Percentiles rank a stretch among this genome's conserved stretches.
phyloP scores from a whole-genome alignment of 257 asterid species.

The Prunella vulgaris region DNA sequence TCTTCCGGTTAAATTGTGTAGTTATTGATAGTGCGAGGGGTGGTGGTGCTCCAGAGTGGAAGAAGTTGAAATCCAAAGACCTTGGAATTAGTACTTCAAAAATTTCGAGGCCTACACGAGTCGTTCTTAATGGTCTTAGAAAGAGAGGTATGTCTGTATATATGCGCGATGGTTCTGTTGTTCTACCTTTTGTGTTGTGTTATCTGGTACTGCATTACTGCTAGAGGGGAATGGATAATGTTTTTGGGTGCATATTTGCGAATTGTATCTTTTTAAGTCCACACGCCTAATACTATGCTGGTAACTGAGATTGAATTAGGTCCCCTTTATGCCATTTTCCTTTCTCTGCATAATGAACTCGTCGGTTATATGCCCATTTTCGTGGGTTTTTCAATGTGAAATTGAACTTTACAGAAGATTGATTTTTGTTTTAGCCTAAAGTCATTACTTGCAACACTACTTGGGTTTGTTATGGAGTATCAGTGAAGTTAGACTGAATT shows the following conservation, averaged over 20 bases:
- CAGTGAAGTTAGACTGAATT: neutral
- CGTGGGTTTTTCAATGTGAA: neutral
- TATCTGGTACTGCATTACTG: neutral
- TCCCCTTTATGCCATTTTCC: neutral
- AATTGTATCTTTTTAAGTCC: neutral
- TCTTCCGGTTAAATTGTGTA: constrained; percentile 4
- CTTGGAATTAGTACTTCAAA: constrained; percentile 70
- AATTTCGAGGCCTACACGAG: constrained; percentile 60
- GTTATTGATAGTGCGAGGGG: constrained; percentile 30
- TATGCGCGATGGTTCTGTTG: neutral
- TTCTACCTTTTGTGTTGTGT: too few relatives aligned
- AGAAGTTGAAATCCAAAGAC: constrained; percentile 60
- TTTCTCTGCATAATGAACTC: neutral
- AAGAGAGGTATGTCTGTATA: constrained; percentile 40
- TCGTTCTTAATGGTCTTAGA: constrained; percentile 72
- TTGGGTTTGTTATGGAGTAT: neutral
- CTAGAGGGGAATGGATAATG: neutral
- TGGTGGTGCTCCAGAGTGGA: constrained; percentile 40
- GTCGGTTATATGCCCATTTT: neutral
- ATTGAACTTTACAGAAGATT: neutral
- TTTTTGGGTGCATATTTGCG: neutral
- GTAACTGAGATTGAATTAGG: neutral
- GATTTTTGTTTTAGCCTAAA: neutral
- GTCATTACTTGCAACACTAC: constrained; percentile 1
- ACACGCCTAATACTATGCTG: too few relatives aligned